These are phyloP conservation scores for Paramecium biaurelia DNA, from an alignment of 73 alveolate genomes.

Conservation along the genomic window DNA sequence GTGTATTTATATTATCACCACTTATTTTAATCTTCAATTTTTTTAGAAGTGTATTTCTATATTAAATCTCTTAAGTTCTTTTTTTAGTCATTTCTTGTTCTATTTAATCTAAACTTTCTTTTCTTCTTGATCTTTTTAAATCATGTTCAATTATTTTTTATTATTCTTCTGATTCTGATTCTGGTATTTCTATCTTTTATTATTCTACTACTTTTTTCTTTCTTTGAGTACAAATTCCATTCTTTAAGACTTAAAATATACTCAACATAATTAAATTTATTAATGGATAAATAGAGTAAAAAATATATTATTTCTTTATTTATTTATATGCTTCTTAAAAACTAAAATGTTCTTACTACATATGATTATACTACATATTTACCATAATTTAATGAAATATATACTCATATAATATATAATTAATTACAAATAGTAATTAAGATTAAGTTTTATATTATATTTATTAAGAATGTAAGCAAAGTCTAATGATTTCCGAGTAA, in stretches of 20 bases:
- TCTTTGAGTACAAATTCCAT: slow-evolving; percentile 2
- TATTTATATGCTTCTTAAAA: not conserved
- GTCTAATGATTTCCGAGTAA: slow-evolving; percentile 15
- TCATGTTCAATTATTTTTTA: not conserved
- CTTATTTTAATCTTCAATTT: slow-evolving; percentile 8
- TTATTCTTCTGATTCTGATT: slow-evolving; percentile 9
- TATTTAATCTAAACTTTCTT: slow-evolving; percentile 37
- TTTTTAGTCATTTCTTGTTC: slow-evolving; percentile 44
- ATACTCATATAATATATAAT: too few relatives aligned
- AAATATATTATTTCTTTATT: not conserved
- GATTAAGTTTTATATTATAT: not conserved
- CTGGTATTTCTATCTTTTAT: not conserved
- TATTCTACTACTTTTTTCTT: not conserved
- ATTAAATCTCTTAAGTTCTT: not conserved
- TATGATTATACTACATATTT: too few relatives aligned
- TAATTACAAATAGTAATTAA: not conserved
- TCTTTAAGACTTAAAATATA: not conserved
- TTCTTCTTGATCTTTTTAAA: slow-evolving; percentile 55
- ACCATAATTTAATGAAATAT: too few relatives aligned
- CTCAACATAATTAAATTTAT: not conserved
- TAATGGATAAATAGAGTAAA: not conserved
- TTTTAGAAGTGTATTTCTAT: slow-evolving; percentile 20
- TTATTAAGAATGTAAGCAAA: not conserved
- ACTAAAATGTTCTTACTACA: too few relatives aligned
- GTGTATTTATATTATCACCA: slow-evolving; percentile 54